Base-by-base conservation (phyloP, 2,329 filamentous ascomycete species). In the Colletotrichum noveboracense region DNA sequence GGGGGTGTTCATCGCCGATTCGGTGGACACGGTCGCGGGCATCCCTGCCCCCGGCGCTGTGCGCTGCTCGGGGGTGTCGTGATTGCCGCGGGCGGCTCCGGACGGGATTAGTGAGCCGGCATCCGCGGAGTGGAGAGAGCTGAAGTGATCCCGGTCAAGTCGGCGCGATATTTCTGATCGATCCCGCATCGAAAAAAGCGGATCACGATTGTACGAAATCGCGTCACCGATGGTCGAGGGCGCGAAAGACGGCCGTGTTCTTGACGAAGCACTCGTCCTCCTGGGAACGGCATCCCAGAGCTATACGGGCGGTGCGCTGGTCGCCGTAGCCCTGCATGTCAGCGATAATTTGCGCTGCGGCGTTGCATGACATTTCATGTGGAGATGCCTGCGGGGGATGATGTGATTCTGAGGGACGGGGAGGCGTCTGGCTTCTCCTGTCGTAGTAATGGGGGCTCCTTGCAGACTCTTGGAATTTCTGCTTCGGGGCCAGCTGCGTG, bases 321-420 rank as follows among this genome's bases (percentile, higher is more conserved):
- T 85, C 80, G 12, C 78, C 75, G 14, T 82, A 80, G 1, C 84
- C 84, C 24, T 86, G 83, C 77, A 86, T 85, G 28, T 85, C 83
- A 21, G 85, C 84, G 18, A 87, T 85, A 36, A 87, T 84, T 8
- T 81, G 79, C 2, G 83, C 83, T 1, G 83, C 83, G 6, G 81
- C 80, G 64, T 80, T 81, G 74, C 83, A 84, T 4, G 83, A 83
- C 83, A 84, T 84, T 61, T 82, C 81, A 60, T 80, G 78, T 2
- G 83, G 81, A 9, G 83, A 83, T 10, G 75, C 77, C 13, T 78
- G 68, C n/a, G 76, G 64, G 61, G 56, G 65, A 32, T 62, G 66
- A 1, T 79, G 79, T 8, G 76, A 76, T 78, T 32, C 81, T 74
- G 68, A 74, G 24, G 68, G 73, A n/a, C 73, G 70, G 6, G 70